Evolutionary conservation across 805 yeast species (phyloP).

Genomic region (Saccharomycopsis fermentans): DNA sequence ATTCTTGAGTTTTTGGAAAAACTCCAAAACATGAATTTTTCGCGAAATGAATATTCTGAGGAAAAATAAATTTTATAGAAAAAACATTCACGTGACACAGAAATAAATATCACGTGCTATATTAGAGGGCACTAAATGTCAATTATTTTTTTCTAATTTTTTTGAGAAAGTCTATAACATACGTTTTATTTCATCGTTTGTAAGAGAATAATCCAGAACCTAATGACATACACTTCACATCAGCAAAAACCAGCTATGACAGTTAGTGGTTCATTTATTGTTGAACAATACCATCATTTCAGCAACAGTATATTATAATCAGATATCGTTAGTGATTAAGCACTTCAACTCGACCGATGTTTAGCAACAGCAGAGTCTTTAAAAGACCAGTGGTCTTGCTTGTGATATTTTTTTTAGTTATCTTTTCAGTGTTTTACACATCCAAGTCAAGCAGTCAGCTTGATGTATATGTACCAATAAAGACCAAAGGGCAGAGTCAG

Average conservation of each 20-base stretch:
- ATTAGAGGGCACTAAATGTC: neutral
- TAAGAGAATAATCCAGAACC: neutral
- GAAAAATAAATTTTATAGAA: too few species aligned
- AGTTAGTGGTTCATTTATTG: too few species aligned
- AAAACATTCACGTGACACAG: neutral
- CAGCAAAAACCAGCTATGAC: too few species aligned
- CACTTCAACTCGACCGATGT: neutral
- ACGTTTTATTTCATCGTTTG: too few species aligned
- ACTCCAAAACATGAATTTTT: too few species aligned
- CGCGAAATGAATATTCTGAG: too few species aligned
- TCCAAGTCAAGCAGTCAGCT: slow-evolving; percentile 14
- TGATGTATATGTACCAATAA: neutral
- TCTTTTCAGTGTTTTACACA: slow-evolving; percentile 12
- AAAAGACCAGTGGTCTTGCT: slow-evolving; percentile 9
- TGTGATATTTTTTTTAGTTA: slow-evolving; percentile 6
- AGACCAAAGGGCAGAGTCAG: neutral
- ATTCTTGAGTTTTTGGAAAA: too few species aligned
- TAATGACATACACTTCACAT: neutral
- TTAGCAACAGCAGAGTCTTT: neutral
- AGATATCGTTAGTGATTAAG: too few species aligned
- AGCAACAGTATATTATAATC: too few species aligned
- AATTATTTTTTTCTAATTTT: neutral
- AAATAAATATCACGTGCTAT: neutral
- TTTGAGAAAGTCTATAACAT: too few species aligned
- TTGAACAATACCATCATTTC: too few species aligned